A percentile compares a stretch with the other conserved stretches of the same genome.
Conservation (phyloP, 129 eudicot species). For the Dittrichia graveolens region DNA sequence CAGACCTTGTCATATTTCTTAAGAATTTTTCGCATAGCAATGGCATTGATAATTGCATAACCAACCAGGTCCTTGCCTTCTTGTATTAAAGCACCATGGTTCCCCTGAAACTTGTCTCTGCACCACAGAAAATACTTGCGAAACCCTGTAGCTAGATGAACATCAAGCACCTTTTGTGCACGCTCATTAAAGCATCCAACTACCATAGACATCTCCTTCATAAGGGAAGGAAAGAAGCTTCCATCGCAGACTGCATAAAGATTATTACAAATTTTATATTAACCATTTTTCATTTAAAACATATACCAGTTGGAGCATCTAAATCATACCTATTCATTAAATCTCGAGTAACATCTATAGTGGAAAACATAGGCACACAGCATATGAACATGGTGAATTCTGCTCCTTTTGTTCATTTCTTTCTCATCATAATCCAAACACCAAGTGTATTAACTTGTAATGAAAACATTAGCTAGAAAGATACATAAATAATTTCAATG, state of each 20-base stretch:
- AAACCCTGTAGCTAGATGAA: constrained; percentile 86
- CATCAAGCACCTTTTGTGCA: constrained; percentile 78
- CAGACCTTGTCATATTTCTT: constrained; percentile 95
- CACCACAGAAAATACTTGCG: constrained; percentile 68
- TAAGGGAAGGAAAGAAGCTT: constrained; percentile 85
- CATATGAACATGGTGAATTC: too few relatives aligned
- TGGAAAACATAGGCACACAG: too few relatives aligned
- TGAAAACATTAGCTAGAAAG: too few relatives aligned
- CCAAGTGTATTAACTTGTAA: not conserved
- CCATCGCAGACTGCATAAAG: constrained; percentile 82
- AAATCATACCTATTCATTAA: too few relatives aligned
- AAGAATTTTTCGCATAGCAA: constrained; percentile 89
- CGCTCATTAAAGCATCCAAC: constrained; percentile 85
- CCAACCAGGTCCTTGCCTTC: constrained; percentile 86
- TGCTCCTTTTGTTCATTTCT: too few relatives aligned
- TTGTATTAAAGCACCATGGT: constrained; percentile 59
- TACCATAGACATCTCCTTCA: constrained; percentile 80
- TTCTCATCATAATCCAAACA: too few relatives aligned
- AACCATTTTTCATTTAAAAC: not conserved
- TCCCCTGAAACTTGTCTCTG: constrained; percentile 56
- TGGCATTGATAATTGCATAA: constrained; percentile 83
- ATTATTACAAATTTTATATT: not conserved
- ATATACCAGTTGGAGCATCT: too few relatives aligned
- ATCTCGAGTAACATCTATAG: too few relatives aligned
- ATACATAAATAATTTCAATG: too few relatives aligned